Conservation (phyloP, 257 asterid genomes). For the Solanum medicagineum region DNA sequence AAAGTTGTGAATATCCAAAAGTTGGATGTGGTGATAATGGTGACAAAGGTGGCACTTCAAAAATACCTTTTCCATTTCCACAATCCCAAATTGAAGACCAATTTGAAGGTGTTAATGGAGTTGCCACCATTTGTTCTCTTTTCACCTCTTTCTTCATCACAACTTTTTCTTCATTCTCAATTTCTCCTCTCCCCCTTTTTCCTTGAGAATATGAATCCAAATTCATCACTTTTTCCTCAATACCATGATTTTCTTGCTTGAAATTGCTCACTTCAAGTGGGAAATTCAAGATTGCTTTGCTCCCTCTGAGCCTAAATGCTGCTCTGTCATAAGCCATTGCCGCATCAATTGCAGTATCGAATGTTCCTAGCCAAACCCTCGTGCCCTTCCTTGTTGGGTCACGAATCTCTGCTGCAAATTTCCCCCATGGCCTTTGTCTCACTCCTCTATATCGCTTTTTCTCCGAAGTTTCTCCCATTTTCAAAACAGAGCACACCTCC, state of each 20-base stretch:
- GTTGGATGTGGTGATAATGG: constrained; percentile 21
- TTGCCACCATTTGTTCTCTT: constrained; percentile 28
- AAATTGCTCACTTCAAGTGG: constrained; percentile 59
- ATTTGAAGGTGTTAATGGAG: constrained; percentile 81
- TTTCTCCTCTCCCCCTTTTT: constrained; percentile 39
- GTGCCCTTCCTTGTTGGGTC: constrained; percentile 30
- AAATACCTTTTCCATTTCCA: constrained; percentile 57
- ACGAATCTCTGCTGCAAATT: constrained; percentile 33
- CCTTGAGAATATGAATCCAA: neutral
- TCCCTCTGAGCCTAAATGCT: constrained; percentile 31
- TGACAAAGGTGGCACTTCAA: constrained; percentile 72
- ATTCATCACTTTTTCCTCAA: neutral
- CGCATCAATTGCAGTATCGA: constrained; percentile 26
- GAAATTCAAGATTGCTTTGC: constrained; percentile 34
- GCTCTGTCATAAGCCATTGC: constrained; percentile 34
- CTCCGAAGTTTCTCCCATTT: constrained; percentile 10
- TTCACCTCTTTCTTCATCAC: constrained; percentile 24
- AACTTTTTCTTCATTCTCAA: constrained; percentile 6
- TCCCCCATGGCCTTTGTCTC: constrained; percentile 40
- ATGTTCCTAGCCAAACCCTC: constrained; percentile 35
- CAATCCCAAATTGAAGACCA: constrained; percentile 81
- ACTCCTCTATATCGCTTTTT: constrained; percentile 30
- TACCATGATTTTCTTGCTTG: constrained; percentile 6
- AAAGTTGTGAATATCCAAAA: constrained; percentile 1
- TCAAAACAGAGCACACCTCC: neutral